Base-by-base conservation (phyloP, 1,284 basidiomycete genomes). In the Tylopilus sp. region DNA sequence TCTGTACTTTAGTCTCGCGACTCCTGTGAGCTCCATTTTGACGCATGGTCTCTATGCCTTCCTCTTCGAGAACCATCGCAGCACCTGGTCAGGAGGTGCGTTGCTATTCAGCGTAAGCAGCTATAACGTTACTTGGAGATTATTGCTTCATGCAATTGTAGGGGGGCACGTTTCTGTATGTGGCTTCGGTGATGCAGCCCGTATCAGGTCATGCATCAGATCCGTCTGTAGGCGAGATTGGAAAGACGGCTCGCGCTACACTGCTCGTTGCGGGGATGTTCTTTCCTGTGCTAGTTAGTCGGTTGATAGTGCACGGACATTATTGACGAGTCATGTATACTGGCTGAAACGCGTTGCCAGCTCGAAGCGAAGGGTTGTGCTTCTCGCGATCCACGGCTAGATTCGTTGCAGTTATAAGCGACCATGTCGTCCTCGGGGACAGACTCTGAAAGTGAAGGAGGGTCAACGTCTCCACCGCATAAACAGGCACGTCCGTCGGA, bases 161-260 rank as follows among this genome's bases (percentile, higher is more conserved):
- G 92, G 95, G 92, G 33, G 94, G 94, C 13, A 93, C 92, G 1
- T 97, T 97, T 69, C 73, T 97, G 26, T 97, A 95, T 64, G 94
- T 97, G 29, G 93, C 94, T 0, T 95, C 94, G 2, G 87, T 93
- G 30, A 74, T 94, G 21, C 89, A 92, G 63, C 82, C 88, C 3
- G 75, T 87, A 35, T 80, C 86, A 13, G 74, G 73, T 13, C 70
- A 72, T 18, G 46, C 41, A 55, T 64, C 72, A 10, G 66, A 58
- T 33, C 54, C 68, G 8, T 58, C 71, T 19, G 55, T 69, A 15
- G 74, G 73, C 21, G 79, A 77, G 18, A 64, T 85, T 37, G 69
- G 72, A 16, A 76, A 77, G 34, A 64, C 65, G 38, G 55, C 68
- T 29, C 76, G 88, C 23, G 73, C 81, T 6, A 54, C 70, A 7